These are phyloP conservation scores for Starmerella vitae DNA, from an alignment of 805 yeast genomes.

Conservation along the genomic window DNA sequence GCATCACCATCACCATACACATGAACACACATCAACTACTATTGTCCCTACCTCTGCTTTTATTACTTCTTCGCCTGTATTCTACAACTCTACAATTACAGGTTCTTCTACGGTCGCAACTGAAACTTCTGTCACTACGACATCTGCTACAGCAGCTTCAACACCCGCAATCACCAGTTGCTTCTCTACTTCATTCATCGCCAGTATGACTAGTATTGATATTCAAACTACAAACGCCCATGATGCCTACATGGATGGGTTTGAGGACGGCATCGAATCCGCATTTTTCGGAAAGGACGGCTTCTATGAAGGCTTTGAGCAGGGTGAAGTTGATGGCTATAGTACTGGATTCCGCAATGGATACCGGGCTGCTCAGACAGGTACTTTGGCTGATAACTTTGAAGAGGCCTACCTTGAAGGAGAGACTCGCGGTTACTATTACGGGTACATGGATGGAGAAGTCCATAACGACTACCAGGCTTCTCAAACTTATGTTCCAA, in stretches of 20 bases:
- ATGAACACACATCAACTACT: not conserved
- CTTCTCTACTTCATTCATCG: too few species aligned
- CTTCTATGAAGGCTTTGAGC: conserved; percentile 3
- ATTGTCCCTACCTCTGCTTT: not conserved
- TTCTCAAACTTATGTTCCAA: conserved; percentile 8
- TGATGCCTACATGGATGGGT: not conserved
- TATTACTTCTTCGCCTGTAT: not conserved
- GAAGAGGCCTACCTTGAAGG: conserved; percentile 10
- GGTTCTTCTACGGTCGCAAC: not conserved
- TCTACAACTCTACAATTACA: not conserved
- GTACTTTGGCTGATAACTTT: not conserved
- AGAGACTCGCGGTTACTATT: conserved; percentile 8
- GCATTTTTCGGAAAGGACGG: conserved; percentile 1
- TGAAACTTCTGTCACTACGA: not conserved
- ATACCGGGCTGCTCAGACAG: conserved; percentile 11
- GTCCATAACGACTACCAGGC: conserved; percentile 1
- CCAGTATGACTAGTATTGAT: too few species aligned
- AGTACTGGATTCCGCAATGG: conserved; percentile 14
- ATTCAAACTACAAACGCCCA: not conserved
- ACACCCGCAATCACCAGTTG: too few species aligned
- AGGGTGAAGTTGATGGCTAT: conserved; percentile 12
- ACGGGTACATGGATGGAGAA: conserved; percentile 18
- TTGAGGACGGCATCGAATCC: not conserved
- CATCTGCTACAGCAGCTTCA: too few species aligned
- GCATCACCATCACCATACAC: not conserved